Percentiles rank a stretch among this genome's conserved stretches.
phyloP scores from a whole-genome alignment of 495 filamentous ascomycete genomes.

The Gamarada debralockiae region DNA sequence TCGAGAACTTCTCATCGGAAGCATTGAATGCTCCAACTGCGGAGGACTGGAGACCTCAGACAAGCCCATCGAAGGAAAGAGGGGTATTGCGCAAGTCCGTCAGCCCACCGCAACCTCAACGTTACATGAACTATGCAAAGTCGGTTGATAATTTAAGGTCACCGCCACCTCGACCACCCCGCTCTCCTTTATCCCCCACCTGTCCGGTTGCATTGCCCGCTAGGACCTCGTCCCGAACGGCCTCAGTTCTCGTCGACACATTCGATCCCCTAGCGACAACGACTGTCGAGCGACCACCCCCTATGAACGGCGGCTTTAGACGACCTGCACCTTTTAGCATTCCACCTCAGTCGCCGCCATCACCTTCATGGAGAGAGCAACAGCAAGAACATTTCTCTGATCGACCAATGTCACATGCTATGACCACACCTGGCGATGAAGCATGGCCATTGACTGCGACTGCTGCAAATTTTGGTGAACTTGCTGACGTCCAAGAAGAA shows the following conservation, averaged over 20 bases:
- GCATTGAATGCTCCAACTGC: conserved; percentile 3
- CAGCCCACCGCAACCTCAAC: not conserved
- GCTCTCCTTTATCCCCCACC: conserved; percentile 33
- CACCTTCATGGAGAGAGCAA: not conserved
- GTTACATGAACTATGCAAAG: conserved; percentile 25
- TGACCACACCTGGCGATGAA: conserved; percentile 21
- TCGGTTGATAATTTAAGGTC: conserved; percentile 45
- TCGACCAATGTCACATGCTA: conserved; percentile 14
- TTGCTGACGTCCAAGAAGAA: conserved; percentile 68
- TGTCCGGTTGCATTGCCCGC: conserved; percentile 35
- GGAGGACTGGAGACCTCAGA: not conserved
- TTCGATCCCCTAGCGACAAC: conserved; percentile 31
- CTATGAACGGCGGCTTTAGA: conserved; percentile 35
- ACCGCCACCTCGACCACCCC: conserved; percentile 45
- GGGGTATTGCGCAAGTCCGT: conserved; percentile 4
- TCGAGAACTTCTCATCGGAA: conserved; percentile 58
- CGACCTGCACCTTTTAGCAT: conserved; percentile 33
- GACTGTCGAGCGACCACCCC: conserved; percentile 34
- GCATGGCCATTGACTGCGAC: conserved; percentile 24
- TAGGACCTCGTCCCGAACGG: conserved; percentile 43
- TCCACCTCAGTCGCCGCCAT: not conserved
- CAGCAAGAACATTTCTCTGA: not conserved
- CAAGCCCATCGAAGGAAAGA: conserved; percentile 13
- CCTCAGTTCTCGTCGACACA: conserved; percentile 38
- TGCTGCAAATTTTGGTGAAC: conserved; percentile 17